phyloP scores from a whole-genome alignment of 2,329 filamentous ascomycete species.

The Cadophora malorum region DNA sequence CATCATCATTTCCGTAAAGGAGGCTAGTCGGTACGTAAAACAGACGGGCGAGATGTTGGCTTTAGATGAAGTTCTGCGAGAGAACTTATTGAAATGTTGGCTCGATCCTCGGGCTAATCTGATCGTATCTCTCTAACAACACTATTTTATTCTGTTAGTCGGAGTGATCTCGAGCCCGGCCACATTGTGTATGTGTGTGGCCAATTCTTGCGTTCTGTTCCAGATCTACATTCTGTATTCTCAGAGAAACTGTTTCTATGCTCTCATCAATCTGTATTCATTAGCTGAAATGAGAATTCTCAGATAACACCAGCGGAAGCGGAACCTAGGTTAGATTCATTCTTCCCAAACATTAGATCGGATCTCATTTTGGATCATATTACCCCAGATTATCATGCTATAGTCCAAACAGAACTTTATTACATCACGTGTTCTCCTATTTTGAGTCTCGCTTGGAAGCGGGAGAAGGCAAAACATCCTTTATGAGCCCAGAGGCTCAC shows the following conservation, averaged over 20 bases:
- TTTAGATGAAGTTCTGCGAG: background rate
- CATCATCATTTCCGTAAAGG: slow-evolving; percentile 7
- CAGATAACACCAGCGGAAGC: background rate
- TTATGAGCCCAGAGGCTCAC: background rate
- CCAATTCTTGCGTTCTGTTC: background rate
- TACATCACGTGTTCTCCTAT: slow-evolving; percentile 4
- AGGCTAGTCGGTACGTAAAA: background rate
- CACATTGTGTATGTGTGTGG: background rate
- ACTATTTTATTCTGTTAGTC: background rate
- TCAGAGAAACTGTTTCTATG: background rate
- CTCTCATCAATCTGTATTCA: background rate
- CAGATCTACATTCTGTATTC: background rate
- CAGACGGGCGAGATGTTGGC: background rate
- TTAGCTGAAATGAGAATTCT: background rate
- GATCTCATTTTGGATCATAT: slow-evolving; percentile 8
- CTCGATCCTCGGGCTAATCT: background rate
- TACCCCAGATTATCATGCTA: slow-evolving; percentile 15
- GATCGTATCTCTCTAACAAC: background rate
- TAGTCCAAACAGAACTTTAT: slow-evolving; percentile 3
- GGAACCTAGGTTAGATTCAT: background rate
- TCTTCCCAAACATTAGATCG: background rate
- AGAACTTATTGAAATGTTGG: background rate
- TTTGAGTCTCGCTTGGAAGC: slow-evolving; percentile 4
- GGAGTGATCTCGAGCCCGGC: background rate
- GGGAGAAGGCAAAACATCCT: background rate